Conservation (phyloP, 192 early-diverging fungal species). For the Geranomyces variabilis region DNA sequence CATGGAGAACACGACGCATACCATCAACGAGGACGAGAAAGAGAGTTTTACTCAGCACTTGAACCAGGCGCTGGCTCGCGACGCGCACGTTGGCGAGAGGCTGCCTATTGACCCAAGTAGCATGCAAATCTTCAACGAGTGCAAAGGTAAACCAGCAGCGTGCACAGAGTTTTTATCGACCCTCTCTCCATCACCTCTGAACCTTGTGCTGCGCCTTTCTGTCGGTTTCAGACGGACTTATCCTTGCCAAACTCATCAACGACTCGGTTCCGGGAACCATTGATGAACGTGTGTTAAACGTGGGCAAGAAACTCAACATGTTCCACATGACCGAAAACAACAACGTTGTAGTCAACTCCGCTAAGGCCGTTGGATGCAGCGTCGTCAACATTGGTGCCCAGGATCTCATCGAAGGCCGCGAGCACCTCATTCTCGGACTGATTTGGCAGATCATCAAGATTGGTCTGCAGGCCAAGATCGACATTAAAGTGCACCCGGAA, state of each 20-base stretch:
- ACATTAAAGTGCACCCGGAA: slow-evolving; percentile 98
- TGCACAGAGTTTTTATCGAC: no score
- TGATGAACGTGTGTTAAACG: slow-evolving; percentile 97
- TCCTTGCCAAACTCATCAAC: slow-evolving; percentile 98
- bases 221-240: slow-evolving; percentile 82
- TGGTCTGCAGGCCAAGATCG: slow-evolving; percentile 93
- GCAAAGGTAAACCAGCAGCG: slow-evolving; percentile 79
- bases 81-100: slow-evolving; percentile 80
- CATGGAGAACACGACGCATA: slow-evolving; percentile 88
- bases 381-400: slow-evolving; percentile 98
- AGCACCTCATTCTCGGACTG: slow-evolving; percentile 95
- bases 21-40: slow-evolving; percentile 98
- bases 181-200: no score
- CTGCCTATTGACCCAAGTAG: slow-evolving; percentile 90
- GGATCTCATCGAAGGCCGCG: slow-evolving; percentile 94
- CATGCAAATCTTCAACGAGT: slow-evolving; percentile 97
- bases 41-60: slow-evolving; percentile 95
- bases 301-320: slow-evolving; percentile 82
- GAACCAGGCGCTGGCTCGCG: slow-evolving; percentile 80
- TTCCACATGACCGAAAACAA: slow-evolving; percentile 99
- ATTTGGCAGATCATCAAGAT: slow-evolving; percentile 99
- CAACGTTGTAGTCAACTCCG: slow-evolving; percentile 98
- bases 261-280: slow-evolving; percentile 95
- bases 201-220: no score
- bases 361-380: slow-evolving; percentile 97